These are phyloP conservation scores for Trametes villosa DNA, from an alignment of 768 basidiomycete genomes.

Conservation along the genomic window DNA sequence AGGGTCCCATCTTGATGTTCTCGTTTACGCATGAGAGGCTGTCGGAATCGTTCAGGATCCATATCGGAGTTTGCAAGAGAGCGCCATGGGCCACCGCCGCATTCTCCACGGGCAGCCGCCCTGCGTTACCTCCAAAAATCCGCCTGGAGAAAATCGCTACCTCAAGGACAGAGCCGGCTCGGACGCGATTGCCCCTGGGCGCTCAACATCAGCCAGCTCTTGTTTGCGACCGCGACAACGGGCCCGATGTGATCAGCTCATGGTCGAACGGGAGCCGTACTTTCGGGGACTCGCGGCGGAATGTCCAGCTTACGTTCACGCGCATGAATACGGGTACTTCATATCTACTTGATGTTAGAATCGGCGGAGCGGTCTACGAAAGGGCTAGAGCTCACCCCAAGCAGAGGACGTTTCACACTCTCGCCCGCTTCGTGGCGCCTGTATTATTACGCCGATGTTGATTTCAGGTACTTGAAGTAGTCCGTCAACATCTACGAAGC, in stretches of 20 bases:
- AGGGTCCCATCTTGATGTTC: conserved; percentile 1
- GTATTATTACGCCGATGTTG: no score
- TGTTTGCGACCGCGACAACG: background rate
- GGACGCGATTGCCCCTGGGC: background rate
- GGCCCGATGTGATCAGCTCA: background rate
- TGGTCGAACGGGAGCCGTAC: conserved; percentile 9
- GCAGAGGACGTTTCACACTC: no score
- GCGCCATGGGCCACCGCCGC: conserved; percentile 10
- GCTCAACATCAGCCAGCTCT: background rate
- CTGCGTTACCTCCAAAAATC: background rate
- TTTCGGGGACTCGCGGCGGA: conserved; percentile 15
- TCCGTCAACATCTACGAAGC: no score
- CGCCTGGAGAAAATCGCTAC: background rate
- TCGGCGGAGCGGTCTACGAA: conserved; percentile 8
- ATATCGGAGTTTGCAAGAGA: conserved; percentile 4
- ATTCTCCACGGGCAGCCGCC: background rate
- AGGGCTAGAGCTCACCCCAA: no score
- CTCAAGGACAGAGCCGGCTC: background rate
- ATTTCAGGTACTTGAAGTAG: no score
- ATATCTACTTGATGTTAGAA: conserved; percentile 10
- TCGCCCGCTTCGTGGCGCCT: no score
- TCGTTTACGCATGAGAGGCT: background rate
- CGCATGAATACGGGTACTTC: background rate
- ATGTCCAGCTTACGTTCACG: conserved; percentile 21
- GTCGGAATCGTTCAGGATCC: conserved; percentile 9